Conservation (phyloP, 805 yeast genomes). For the Saccharomycopsis guyanensis region DNA sequence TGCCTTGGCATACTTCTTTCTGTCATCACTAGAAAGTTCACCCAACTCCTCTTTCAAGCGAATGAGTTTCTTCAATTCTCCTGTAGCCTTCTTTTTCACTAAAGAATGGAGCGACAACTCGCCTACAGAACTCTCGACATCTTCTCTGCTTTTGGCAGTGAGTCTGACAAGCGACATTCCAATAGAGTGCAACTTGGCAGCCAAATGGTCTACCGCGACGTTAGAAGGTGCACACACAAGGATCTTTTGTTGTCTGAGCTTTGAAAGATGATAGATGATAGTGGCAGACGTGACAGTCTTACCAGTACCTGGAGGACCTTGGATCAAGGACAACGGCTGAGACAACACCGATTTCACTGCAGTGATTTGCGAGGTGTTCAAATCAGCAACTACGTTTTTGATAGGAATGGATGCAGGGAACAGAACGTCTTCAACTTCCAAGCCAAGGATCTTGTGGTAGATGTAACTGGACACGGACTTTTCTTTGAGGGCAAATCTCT, state of each 20-base stretch:
- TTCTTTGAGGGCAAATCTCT: constrained; percentile 59
- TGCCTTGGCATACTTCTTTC: constrained; percentile 35
- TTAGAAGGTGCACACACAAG: constrained; percentile 94
- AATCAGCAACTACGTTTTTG: constrained; percentile 50
- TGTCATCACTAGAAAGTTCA: constrained; percentile 53
- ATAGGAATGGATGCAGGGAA: constrained; percentile 57
- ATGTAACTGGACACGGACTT: constrained; percentile 66
- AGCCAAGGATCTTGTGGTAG: constrained; percentile 75
- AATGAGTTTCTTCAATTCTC: constrained; percentile 51
- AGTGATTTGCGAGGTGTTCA: constrained; percentile 70
- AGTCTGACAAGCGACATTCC: constrained; percentile 76
- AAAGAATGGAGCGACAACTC: constrained; percentile 50
- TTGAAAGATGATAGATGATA: constrained; percentile 67
- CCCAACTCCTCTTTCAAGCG: constrained; percentile 58
- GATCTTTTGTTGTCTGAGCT: constrained; percentile 48
- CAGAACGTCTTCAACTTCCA: constrained; percentile 52
- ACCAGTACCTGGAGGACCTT: constrained; percentile 97
- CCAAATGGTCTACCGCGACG: constrained; percentile 89
- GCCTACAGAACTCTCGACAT: constrained; percentile 57
- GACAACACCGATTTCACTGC: constrained; percentile 67
- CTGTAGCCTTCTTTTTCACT: constrained; percentile 41
- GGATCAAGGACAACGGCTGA: constrained; percentile 72
- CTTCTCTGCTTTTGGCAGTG: constrained; percentile 72
- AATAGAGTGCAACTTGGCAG: constrained; percentile 57
- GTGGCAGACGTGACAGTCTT: constrained; percentile 92